Base-by-base conservation (phyloP, 805 yeast species). In the Isabelozyma heimii region DNA sequence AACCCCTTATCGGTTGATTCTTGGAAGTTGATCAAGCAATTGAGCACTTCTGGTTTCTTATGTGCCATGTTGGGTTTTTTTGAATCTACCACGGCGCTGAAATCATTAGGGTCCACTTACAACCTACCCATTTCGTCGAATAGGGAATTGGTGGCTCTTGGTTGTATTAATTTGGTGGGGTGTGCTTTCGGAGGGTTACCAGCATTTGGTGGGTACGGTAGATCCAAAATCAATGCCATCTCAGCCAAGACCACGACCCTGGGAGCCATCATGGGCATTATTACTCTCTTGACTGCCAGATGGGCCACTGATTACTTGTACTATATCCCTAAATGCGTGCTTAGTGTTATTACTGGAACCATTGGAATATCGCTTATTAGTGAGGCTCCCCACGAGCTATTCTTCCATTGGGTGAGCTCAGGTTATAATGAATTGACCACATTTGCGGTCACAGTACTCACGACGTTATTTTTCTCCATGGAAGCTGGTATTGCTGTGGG, bases 121-220 rank as follows among this genome's bases (percentile, higher is more conserved):
- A 86, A 88, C 52, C 62, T 80, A 35, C 85, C 89, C 0, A 80
- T 91, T 9, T 88, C 96, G 0, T 82, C 95, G 14, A 91, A 94
- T 65, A 79, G 97, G 51, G 99, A 92, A 63, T 70, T 92, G 40
- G 91, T 94, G 4, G 97, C 97, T 0, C 72, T 92, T 28, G 98
- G 99, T 1, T 67, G 80, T 12, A 82, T 87, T 47, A 92, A 91
- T 56, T 51, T 90, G 1, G 67, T 78, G 0, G 84, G 84, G 0
- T 79, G 89, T 3, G 63, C 82, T 47, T 87, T 89, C 40, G 82
- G 81, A 1, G 87, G 91, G 0, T 70, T 92, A 13, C 97, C 99
- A 0, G 82, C 96, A 0, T 91, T 91, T 75, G 99, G 98, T 8
- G 98, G 98, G 0, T 92, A 91, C 61, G 98, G 97, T 1, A 79